Conservation (phyloP, 352 stramenopile genomes). For the Phytopythium helicoides region DNA sequence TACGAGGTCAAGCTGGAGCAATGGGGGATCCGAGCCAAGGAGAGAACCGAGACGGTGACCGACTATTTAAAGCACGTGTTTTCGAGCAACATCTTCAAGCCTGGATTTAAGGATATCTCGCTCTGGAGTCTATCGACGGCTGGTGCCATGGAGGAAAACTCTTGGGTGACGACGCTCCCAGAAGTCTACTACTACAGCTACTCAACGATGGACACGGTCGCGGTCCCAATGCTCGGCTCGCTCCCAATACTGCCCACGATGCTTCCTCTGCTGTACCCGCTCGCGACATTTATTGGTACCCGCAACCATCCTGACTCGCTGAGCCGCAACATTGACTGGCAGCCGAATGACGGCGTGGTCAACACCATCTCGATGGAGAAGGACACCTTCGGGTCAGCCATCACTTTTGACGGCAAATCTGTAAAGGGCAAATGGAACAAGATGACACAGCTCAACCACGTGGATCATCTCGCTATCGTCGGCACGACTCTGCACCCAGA, state of each 20-base stretch:
- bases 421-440: constrained; percentile 47
- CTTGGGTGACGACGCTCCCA: constrained; percentile 47
- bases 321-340: constrained; percentile 31
- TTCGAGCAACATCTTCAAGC: constrained; percentile 28
- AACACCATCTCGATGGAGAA: constrained; percentile 44
- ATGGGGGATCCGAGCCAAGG: constrained; percentile 32
- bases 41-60: constrained; percentile 19
- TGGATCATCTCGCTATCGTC: constrained; percentile 46
- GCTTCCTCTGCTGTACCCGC: constrained; percentile 29
- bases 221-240: constrained; percentile 26
- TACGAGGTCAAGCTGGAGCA: constrained; percentile 57
- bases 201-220: constrained; percentile 39
- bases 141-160: constrained; percentile 43
- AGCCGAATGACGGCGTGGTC: constrained; percentile 45
- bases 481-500: constrained; percentile 25
- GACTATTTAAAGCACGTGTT: constrained; percentile 43
- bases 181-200: constrained; percentile 66
- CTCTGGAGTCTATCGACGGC: constrained; percentile 44
- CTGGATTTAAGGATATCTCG: constrained; percentile 38
- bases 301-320: constrained; percentile 25
- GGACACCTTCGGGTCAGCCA: constrained; percentile 18
- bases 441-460: constrained; percentile 38
- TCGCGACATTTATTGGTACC: constrained; percentile 32
- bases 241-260: constrained; percentile 48
- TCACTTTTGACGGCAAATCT: constrained; percentile 25